Conservation (phyloP, 768 basidiomycete species). For the Tulasnella sp. region DNA sequence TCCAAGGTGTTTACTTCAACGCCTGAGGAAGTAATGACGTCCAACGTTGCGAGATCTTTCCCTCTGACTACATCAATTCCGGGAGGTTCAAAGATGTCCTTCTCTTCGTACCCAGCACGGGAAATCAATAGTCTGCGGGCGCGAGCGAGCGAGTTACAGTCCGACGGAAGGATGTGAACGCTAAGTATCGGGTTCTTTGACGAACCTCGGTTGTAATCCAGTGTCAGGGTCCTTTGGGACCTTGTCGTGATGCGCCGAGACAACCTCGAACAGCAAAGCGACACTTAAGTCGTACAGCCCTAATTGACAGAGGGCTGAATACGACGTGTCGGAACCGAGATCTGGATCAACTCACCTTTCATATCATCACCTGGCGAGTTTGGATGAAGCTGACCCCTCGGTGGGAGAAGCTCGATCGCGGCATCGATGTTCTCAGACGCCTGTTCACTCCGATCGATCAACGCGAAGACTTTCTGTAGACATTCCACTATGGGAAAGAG, state of each 20-base stretch:
- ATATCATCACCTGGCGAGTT: background rate
- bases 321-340: constrained; percentile 25
- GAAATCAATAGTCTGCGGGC: background rate
- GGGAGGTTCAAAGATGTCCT: background rate
- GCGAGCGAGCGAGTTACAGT: background rate
- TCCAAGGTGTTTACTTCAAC: constrained; percentile 21
- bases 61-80: background rate
- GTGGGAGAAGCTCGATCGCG: background rate
- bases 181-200: too few relatives aligned
- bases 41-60: background rate
- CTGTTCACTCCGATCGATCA: background rate
- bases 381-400: background rate
- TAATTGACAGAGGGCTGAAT: constrained; percentile 22
- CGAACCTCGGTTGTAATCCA: background rate
- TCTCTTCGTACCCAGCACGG: background rate
- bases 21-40: constrained; percentile 2
- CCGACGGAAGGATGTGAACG: background rate
- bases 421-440: background rate
- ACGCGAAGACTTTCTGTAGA: constrained; percentile 5
- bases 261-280: background rate
- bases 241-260: background rate
- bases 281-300: constrained; percentile 2
- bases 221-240: background rate
- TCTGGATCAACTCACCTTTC: background rate
- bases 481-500: background rate